A percentile compares a stretch with the other conserved stretches of the same genome.
phyloP scores from a whole-genome alignment of 1,284 basidiomycete species.

The Malassezia furfur region DNA sequence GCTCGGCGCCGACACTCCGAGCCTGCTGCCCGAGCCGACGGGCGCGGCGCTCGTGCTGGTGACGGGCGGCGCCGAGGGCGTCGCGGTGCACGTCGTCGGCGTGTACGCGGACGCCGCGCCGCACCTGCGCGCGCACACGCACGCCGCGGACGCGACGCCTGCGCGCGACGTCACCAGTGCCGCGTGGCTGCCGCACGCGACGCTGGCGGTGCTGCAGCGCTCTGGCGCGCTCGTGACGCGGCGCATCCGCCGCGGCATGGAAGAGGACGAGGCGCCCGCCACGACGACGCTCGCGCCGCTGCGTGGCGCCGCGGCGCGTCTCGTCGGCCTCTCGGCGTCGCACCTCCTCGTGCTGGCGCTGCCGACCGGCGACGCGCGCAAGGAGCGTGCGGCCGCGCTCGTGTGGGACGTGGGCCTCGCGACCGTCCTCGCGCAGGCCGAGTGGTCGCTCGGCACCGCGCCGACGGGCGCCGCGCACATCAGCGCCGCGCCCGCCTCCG shows the following conservation, averaged over 20 bases:
- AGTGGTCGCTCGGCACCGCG: constrained; percentile 8
- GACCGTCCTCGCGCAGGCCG: constrained; percentile 10
- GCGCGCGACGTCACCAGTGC: background rate
- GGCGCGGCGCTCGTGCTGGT: background rate
- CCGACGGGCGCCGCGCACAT: background rate
- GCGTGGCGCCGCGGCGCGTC: background rate
- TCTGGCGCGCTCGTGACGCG: background rate
- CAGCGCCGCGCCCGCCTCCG: constrained; percentile 1
- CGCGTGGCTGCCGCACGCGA: background rate
- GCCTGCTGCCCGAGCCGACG: background rate
- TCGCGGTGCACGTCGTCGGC: background rate
- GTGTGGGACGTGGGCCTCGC: constrained; percentile 17
- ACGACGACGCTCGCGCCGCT: background rate
- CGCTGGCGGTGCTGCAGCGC: constrained; percentile 2
- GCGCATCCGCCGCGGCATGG: background rate
- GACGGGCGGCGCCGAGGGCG: background rate
- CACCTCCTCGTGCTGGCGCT: constrained; percentile 15
- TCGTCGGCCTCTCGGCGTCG: constrained; percentile 9
- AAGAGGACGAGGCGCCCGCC: background rate
- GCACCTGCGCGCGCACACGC: background rate
- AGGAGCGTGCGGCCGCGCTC: constrained; percentile 13
- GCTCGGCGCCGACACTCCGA: background rate
- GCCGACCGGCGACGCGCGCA: background rate
- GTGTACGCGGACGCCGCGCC: background rate
- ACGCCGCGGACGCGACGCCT: background rate